Base-by-base conservation (phyloP, 2,329 filamentous ascomycete genomes). In the Chaetothyriales sp. region DNA sequence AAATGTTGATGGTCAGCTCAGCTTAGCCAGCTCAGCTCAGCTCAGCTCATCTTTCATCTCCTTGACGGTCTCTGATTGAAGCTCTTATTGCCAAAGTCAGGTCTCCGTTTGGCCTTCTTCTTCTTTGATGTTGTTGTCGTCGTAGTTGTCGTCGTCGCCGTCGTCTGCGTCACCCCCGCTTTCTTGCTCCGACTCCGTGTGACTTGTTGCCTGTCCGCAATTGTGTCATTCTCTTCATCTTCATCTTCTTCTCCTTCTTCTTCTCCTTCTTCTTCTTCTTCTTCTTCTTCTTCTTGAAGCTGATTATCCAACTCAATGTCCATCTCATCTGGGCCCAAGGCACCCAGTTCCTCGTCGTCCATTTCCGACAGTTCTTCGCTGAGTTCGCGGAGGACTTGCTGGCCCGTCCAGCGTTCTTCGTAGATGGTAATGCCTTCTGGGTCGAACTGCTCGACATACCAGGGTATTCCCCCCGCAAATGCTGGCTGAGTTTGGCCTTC, bases 361-460 rank as follows among this genome's bases (percentile, higher is more conserved):
- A 95, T 80, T 63, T 95, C 90, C 51, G 85, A 93, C 19, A 95
- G 74, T 59, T 90, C 86, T 66, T 95, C 89, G 60, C 86, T 93
- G 66, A 90, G 80, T 12, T 74, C 78, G 26, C 79, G 73, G 57
- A 79, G 70, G n/a, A 84, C 79, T 50, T 89, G 84, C 32, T 81
- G 76, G 1, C 82, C 85, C 0, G 78, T 80, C 73, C 81, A 86
- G 49, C 80, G 75, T 66, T 90, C 84, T 57, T 83, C 83, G 50
- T 85, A 73, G 8, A 90, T 78, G 0, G 83, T 90, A 0, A 87
- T 94, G 51, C 88, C 90, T 49, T 79, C 62, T 50, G 85, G 83
- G 48, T 92, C 79, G 63, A 93, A 93, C 7, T 79, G 76, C 61
- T 85, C 78, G 53, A 95, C 77, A 65, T 94, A 95, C 87, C 88